Percentiles rank a stretch among this genome's conserved stretches.
Evolutionary conservation across 108 stramenopile species (phyloP).

Genomic region (Skeletonema tropicum): DNA sequence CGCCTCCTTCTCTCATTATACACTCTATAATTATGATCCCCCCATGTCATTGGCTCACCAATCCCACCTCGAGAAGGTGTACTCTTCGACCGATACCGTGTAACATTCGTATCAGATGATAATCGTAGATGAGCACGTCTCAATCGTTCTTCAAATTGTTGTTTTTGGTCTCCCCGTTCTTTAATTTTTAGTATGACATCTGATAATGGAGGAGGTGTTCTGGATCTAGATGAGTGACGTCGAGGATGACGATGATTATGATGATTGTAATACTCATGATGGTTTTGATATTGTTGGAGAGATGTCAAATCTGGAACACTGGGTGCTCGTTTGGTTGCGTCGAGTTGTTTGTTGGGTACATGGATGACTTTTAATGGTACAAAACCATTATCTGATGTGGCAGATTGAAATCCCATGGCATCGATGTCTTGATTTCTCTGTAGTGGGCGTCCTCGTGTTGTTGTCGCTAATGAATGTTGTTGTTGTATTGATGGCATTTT

Average conservation of each 20-base stretch:
- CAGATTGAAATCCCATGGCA: neutral
- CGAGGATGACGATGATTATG: neutral
- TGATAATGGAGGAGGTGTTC: neutral
- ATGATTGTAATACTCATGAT: neutral
- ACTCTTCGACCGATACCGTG: constrained; percentile 33
- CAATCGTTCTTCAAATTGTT: constrained; percentile 35
- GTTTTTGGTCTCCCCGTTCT: constrained; percentile 9
- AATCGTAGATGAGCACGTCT: constrained; percentile 22
- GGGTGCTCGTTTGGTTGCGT: constrained; percentile 14
- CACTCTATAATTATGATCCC: neutral
- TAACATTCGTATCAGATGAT: neutral
- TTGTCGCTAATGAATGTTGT: neutral
- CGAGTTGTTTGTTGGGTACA: constrained; percentile 14
- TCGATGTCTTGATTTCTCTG: neutral
- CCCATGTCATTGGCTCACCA: neutral
- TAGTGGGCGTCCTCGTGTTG: neutral
- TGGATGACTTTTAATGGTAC: constrained; percentile 19
- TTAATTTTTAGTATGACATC: constrained; percentile 15
- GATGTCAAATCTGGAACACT: constrained; percentile 40
- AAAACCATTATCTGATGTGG: neutral
- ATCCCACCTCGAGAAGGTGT: constrained; percentile 28
- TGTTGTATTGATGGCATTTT: neutral
- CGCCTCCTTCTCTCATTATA: neutral
- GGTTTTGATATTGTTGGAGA: neutral
- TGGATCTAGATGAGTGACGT: neutral